Base-by-base conservation (phyloP, 2,329 filamentous ascomycete genomes). In the Monosporascus sp. region DNA sequence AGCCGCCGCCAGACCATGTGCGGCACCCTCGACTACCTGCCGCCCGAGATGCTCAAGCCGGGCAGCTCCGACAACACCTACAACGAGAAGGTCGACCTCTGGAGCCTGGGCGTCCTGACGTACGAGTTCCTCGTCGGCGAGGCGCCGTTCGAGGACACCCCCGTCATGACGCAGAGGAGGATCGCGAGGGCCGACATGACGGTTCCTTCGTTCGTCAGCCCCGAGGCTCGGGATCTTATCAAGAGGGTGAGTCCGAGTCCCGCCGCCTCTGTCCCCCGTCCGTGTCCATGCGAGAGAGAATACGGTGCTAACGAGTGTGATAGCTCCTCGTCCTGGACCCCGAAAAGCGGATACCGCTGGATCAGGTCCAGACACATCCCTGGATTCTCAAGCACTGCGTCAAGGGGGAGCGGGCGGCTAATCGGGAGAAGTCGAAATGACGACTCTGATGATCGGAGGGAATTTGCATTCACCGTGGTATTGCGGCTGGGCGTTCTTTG, bases 301-400 rank as follows among this genome's bases (percentile, higher is more conserved):
- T 35, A 14, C 31, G 31, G 31, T 9, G 14, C 6, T 41, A 41
- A 41, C 48, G 27, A n/a, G 8, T 2, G 9, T n/a, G 47, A 48
- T 70, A 89, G 89, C 77, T 96, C 40, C 82, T 99, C 44, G 91
- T 97, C 20, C 80, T 97, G 52, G 91, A 97, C 67, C 94, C 94
- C 0, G 91, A 96, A 66, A 96, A 96, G 78, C 81, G 94, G 60
- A 89, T 99, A 63, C 83, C 91, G 3, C 82, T 99, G 11, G 91
- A 96, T 17, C 87, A 96, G 55, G 88, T 97, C 38, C 87, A 93
- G 70, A 80, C 80, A 50, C 94, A 97, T 70, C 93, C 94, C 19
- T 99, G 94, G 94, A 96, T 99, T 65, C 70, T 97, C 62, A 97
- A 97, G 78, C 90, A 97, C 72, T 97, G 93, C 70, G 80, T 87